Percentiles rank a stretch among this genome's conserved stretches.
Evolutionary conservation across 1,139 yeast species (phyloP).

Genomic region (Yamadazyma siamensis): DNA sequence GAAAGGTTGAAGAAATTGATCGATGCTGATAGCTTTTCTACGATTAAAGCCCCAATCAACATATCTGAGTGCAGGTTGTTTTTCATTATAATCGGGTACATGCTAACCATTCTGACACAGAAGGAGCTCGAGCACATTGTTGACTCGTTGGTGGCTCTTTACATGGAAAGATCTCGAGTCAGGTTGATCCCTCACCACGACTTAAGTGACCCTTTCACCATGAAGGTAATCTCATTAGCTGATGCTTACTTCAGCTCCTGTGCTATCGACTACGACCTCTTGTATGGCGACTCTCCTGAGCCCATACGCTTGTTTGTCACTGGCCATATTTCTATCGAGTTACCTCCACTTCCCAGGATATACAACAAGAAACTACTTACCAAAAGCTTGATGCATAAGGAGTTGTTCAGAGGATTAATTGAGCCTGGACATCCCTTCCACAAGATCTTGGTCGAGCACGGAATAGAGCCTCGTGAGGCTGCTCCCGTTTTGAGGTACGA

Average conservation of each 20-base stretch:
- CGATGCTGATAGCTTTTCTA: constrained; percentile 7
- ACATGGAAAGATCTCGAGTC: constrained; percentile 22
- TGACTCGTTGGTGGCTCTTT: constrained; percentile 30
- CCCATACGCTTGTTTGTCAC: constrained; percentile 23
- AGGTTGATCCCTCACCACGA: constrained; percentile 2
- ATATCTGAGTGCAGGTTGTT: constrained; percentile 27
- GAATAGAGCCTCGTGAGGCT: constrained; percentile 17
- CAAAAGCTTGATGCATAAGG: constrained; percentile 41
- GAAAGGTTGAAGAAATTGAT: constrained; percentile 22
- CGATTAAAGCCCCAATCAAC: constrained; percentile 10
- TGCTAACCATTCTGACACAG: constrained; percentile 22
- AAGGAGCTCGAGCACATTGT: constrained; percentile 24
- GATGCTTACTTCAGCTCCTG: constrained; percentile 24
- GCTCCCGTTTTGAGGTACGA: constrained; percentile 30
- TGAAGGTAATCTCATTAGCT: constrained; percentile 10
- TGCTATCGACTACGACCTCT: constrained; percentile 17
- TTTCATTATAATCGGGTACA: constrained; percentile 36
- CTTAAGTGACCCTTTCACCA: constrained; percentile 11
- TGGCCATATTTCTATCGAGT: constrained; percentile 21
- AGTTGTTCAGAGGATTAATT: constrained; percentile 32
- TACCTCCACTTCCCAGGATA: constrained; percentile 38
- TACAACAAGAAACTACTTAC: constrained; percentile 29
- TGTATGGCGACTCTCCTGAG: constrained; percentile 18
- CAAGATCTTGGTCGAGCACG: constrained; percentile 17
- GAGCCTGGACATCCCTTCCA: constrained; percentile 30